Evolutionary conservation across 2,329 filamentous ascomycete genomes (phyloP).

Genomic region (Botrytis fabae): DNA sequence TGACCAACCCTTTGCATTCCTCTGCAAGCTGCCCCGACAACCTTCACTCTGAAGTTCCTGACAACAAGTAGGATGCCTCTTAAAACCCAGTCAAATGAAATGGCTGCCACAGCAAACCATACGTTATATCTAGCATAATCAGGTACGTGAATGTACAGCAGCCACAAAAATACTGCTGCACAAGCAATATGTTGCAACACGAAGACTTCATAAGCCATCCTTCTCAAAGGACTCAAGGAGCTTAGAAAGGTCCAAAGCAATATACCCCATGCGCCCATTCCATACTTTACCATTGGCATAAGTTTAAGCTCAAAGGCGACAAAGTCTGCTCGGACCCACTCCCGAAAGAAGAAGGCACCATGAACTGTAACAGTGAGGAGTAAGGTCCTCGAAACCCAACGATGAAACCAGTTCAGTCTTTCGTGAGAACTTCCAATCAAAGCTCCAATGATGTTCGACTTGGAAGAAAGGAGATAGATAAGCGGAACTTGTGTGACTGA

Average conservation of each 20-base stretch:
- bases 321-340: conserved; percentile 62
- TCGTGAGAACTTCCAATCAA: conserved; percentile 66
- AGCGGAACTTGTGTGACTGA: conserved; percentile 64
- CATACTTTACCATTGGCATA: conserved; percentile 66
- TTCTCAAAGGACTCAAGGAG: conserved; percentile 62
- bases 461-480: conserved; percentile 61
- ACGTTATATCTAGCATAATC: conserved; percentile 59
- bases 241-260: conserved; percentile 65
- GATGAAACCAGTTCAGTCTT: conserved; percentile 70
- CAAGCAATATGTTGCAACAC: conserved; percentile 66
- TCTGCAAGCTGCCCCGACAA: conserved; percentile 29
- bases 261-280: conserved; percentile 65
- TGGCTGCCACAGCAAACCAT: conserved; percentile 64
- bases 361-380: conserved; percentile 68
- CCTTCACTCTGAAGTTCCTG: conserved; percentile 52
- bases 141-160: conserved; percentile 65
- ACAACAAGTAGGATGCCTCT: conserved; percentile 47
- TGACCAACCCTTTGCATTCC: conserved; percentile 51
- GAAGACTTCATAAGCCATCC: conserved; percentile 69
- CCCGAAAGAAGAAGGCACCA: conserved; percentile 66
- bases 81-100: conserved; percentile 61
- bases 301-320: conserved; percentile 58
- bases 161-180: conserved; percentile 61
- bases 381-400: conserved; percentile 70
- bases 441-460: conserved; percentile 59